These are phyloP conservation scores for Podosphaera leucotricha DNA, from an alignment of 2,329 filamentous ascomycete species.

Conservation along the genomic window DNA sequence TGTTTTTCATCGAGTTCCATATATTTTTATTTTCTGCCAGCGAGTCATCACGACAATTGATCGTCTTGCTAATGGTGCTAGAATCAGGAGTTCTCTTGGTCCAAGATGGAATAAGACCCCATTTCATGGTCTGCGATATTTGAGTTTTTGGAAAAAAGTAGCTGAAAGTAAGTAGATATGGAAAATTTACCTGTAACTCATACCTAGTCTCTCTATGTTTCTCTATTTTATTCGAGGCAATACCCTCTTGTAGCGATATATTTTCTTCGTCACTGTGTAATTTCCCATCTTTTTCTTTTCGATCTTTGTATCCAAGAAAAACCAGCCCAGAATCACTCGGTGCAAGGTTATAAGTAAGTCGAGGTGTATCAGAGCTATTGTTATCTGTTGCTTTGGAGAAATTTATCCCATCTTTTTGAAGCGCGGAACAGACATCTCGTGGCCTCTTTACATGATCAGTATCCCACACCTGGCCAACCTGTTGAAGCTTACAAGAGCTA, in stretches of 20 bases:
- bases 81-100: conserved; percentile 66
- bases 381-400: conserved; percentile 51
- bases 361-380: conserved; percentile 29
- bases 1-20: conserved; percentile 80
- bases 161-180: neutral
- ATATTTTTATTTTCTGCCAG: conserved; percentile 53
- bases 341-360: conserved; percentile 79
- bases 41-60: conserved; percentile 87
- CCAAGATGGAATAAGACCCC: conserved; percentile 89
- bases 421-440: conserved; percentile 47
- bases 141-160: conserved; percentile 36
- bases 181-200: conserved; percentile 4
- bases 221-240: conserved; percentile 4
- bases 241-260: neutral
- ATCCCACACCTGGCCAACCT: neutral
- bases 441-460: conserved; percentile 32
- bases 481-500: conserved; percentile 10
- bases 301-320: conserved; percentile 49
- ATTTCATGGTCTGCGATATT: conserved; percentile 53
- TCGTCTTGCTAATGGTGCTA: conserved; percentile 57
- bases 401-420: conserved; percentile 52
- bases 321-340: conserved; percentile 70
- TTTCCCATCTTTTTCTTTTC: conserved; percentile 34
- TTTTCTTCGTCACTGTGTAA: conserved; percentile 12
- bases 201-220: conserved; percentile 10